Conservation (phyloP, 805 yeast species). For the Saccharomycopsis olivae region DNA sequence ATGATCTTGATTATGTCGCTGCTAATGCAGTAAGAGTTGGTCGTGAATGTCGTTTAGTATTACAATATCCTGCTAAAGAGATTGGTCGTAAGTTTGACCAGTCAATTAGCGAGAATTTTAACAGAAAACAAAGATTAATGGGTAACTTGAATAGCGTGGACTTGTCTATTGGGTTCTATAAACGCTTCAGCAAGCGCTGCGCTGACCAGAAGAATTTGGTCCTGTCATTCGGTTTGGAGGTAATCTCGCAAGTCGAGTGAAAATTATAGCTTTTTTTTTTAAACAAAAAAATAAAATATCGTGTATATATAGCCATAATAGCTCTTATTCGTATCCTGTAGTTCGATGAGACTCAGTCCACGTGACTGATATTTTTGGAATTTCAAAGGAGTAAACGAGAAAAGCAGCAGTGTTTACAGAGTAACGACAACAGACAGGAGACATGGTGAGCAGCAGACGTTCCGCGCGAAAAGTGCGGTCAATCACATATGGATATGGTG, state of each 20-base stretch:
- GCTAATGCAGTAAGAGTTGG: conserved; percentile 68
- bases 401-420: too few species aligned
- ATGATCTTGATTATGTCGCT: conserved; percentile 66
- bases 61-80: conserved; percentile 74
- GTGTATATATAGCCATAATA: too few species aligned
- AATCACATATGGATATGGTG: background rate
- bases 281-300: too few species aligned
- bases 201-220: conserved; percentile 32
- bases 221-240: conserved; percentile 21
- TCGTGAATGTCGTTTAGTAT: conserved; percentile 71
- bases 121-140: conserved; percentile 46
- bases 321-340: too few species aligned
- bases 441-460: conserved; percentile 6
- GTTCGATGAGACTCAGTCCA: too few species aligned
- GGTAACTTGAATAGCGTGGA: conserved; percentile 45
- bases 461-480: conserved; percentile 3
- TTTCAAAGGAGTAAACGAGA: too few species aligned
- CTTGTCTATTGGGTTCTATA: conserved; percentile 44
- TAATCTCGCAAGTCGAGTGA: conserved; percentile 1
- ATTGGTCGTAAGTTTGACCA: conserved; percentile 62
- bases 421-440: too few species aligned
- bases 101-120: conserved; percentile 47
- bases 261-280: too few species aligned
- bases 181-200: conserved; percentile 35
- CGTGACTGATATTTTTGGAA: too few species aligned